A percentile compares a stretch with the other conserved stretches of the same genome.
Conservation (phyloP, 2,329 filamentous ascomycete genomes). For the Hypoxylon sp. region DNA sequence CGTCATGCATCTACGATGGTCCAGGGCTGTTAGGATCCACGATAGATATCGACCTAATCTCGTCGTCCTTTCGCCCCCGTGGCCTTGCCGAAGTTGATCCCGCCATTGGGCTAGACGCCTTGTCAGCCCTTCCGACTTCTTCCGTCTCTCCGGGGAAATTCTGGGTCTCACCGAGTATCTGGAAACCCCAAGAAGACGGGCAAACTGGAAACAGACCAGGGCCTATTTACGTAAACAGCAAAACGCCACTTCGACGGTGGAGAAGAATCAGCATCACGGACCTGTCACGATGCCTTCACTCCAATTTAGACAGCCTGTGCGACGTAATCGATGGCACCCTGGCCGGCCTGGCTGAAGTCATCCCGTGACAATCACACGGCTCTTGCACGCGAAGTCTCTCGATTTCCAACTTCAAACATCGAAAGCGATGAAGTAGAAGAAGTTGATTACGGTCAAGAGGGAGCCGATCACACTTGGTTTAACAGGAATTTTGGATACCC, state of each 20-base stretch:
- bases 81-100: constrained; percentile 34
- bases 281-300: constrained; percentile 14
- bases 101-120: constrained; percentile 33
- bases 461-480: background rate
- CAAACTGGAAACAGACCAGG: constrained; percentile 7
- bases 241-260: constrained; percentile 21
- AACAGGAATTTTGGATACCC: constrained; percentile 7
- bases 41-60: too few relatives aligned
- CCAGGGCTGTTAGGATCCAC: constrained; percentile 10
- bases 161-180: constrained; percentile 12
- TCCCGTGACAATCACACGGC: constrained; percentile 17
- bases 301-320: constrained; percentile 4
- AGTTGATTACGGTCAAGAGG: background rate
- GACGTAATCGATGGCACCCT: constrained; percentile 25
- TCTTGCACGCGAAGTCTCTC: constrained; percentile 14
- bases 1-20: constrained; percentile 18
- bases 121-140: constrained; percentile 23
- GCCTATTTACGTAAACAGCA: constrained; percentile 27
- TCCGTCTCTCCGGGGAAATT: constrained; percentile 20
- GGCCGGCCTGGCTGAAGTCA: constrained; percentile 4
- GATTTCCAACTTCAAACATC: background rate
- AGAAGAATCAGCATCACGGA: background rate
- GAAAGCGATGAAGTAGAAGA: constrained; percentile 9
- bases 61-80: constrained; percentile 18
- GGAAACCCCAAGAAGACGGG: constrained; percentile 5